Conservation (phyloP, 78 protist genomes). For the Dictyostelium purpureum region DNA sequence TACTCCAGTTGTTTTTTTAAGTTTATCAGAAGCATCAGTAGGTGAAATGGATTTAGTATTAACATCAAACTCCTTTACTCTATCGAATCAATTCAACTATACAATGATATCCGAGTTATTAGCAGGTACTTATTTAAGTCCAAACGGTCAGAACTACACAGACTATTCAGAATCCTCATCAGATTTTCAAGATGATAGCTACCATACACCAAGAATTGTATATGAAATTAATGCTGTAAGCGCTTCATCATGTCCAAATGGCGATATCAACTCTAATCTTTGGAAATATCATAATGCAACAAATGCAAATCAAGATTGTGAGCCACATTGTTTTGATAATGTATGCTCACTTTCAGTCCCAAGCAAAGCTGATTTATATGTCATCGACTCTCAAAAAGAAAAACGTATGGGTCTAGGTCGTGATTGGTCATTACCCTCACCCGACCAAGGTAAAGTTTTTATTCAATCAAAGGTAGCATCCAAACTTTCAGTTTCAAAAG, state of each 20-base stretch:
- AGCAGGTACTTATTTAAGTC: not conserved
- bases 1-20: slow-evolving; percentile 82
- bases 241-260: slow-evolving; percentile 15
- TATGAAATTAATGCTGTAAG: not conserved
- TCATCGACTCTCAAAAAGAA: slow-evolving; percentile 52
- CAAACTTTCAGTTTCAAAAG: not conserved
- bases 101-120: slow-evolving; percentile 44
- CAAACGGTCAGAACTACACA: not conserved
- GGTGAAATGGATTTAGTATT: slow-evolving; percentile 48
- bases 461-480: slow-evolving; percentile 13
- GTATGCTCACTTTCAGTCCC: not conserved
- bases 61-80: slow-evolving; percentile 1
- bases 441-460: slow-evolving; percentile 33
- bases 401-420: slow-evolving; percentile 82
- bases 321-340: slow-evolving; percentile 31
- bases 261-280: not conserved
- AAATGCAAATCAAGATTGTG: not conserved
- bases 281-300: slow-evolving; percentile 21
- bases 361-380: not conserved
- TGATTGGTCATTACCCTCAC: slow-evolving; percentile 21
- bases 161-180: not conserved
- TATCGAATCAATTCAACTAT: slow-evolving; percentile 52
- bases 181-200: not conserved
- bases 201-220: slow-evolving; percentile 46
- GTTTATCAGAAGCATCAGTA: slow-evolving; percentile 50